These are phyloP conservation scores for Chenopodium suecicum DNA, from an alignment of 148 eudicot genomes.

Conservation along the genomic window DNA sequence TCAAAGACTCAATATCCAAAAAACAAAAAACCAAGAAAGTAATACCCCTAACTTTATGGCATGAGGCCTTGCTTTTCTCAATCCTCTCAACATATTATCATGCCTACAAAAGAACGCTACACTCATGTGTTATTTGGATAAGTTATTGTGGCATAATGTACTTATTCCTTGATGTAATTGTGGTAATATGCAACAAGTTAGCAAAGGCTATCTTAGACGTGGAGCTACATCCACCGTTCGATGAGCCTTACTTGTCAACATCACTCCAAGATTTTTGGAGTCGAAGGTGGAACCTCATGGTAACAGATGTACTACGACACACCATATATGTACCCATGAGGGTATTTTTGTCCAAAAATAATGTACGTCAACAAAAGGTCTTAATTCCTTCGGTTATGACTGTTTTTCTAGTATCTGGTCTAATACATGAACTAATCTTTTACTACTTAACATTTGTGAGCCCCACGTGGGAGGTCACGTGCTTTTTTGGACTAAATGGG, in stretches of 20 bases:
- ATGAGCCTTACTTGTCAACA: constrained; percentile 56
- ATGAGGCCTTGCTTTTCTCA: constrained; percentile 20
- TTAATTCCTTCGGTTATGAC: constrained; percentile 30
- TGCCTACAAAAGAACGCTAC: constrained; percentile 14
- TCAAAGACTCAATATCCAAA: constrained; percentile 9
- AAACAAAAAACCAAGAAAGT: not conserved
- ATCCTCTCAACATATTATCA: constrained; percentile 9
- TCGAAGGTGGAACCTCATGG: constrained; percentile 52
- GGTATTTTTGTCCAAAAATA: not conserved
- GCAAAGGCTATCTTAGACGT: constrained; percentile 30
- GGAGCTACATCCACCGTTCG: constrained; percentile 48
- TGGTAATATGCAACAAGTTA: constrained; percentile 29
- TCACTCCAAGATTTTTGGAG: constrained; percentile 67
- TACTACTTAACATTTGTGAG: constrained; percentile 39
- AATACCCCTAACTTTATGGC: constrained; percentile 32
- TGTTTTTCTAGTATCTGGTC: constrained; percentile 49
- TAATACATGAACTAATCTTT: constrained; percentile 70
- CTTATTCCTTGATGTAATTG: constrained; percentile 36
- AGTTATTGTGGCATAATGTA: constrained; percentile 34
- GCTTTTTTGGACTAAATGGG: constrained; percentile 64
- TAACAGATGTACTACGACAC: constrained; percentile 32
- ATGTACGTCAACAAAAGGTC: constrained; percentile 24
- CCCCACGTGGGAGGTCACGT: constrained; percentile 65
- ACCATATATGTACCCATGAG: constrained; percentile 41
- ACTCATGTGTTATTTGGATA: constrained; percentile 15